phyloP scores from a whole-genome alignment of 345 rosid genomes.

The Excoecaria agallocha region DNA sequence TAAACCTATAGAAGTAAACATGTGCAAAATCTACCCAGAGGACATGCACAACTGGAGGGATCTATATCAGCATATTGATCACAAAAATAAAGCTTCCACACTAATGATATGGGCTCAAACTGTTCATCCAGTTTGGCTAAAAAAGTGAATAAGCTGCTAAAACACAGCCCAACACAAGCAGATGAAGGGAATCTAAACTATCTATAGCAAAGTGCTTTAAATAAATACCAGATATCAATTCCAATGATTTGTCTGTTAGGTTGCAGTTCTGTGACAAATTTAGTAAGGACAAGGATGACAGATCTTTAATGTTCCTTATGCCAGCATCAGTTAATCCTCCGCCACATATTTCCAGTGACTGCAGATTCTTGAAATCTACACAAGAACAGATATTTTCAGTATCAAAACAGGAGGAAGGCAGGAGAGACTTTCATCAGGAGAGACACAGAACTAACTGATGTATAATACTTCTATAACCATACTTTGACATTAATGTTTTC shows the following conservation, averaged over 20 bases:
- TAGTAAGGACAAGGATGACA: constrained; percentile 55
- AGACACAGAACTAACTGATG: too few species aligned
- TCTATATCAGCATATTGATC: too few species aligned
- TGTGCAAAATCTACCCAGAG: not conserved
- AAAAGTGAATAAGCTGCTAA: too few species aligned
- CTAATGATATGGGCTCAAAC: not conserved
- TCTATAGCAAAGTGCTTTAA: not conserved
- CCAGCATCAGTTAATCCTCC: constrained; percentile 96
- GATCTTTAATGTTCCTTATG: constrained; percentile 80
- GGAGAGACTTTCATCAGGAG: not conserved
- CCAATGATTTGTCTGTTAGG: constrained; percentile 74
- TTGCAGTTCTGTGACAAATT: constrained; percentile 86
- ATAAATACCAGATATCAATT: constrained; percentile 73
- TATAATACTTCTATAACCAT: too few species aligned
- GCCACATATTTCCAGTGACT: too few species aligned
- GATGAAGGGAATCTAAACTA: not conserved
- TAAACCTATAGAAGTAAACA: not conserved
- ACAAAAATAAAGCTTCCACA: too few species aligned
- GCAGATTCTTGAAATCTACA: constrained; percentile 70
- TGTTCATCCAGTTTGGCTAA: not conserved
- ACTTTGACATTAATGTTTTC: too few species aligned
- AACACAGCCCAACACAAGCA: not conserved
- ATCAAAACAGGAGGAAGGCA: not conserved
- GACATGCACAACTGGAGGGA: not conserved
- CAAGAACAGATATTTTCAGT: not conserved